Conservation (phyloP, 176 grass and related monocot species). For the Oryza glaberrima region DNA sequence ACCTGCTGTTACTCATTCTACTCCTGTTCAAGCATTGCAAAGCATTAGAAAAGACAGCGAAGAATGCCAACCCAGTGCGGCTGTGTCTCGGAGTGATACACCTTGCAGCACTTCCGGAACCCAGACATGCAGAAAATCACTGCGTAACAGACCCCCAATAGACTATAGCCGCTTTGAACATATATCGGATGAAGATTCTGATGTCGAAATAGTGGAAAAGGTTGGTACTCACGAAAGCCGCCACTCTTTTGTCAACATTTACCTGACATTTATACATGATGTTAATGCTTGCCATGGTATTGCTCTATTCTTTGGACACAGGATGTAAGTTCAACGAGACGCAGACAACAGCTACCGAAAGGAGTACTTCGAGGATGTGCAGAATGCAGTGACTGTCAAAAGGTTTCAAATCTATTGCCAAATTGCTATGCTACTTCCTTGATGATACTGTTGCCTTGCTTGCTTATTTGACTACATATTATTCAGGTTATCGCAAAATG, state of each 20-base stretch:
- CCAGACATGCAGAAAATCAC: conserved; percentile 56
- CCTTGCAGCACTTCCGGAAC: conserved; percentile 47
- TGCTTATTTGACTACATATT: conserved; percentile 19
- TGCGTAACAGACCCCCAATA: conserved; percentile 65
- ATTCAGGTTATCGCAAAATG: conserved; percentile 83
- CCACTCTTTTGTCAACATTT: conserved; percentile 33
- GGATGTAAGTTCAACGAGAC: conserved; percentile 45
- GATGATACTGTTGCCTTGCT: conserved; percentile 13
- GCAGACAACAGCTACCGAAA: conserved; percentile 65
- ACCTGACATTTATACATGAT: conserved; percentile 16
- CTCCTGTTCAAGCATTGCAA: conserved; percentile 33
- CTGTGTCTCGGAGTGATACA: conserved; percentile 13
- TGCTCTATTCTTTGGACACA: conserved; percentile 46
- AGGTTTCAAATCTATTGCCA: conserved; percentile 47
- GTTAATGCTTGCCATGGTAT: conserved; percentile 25
- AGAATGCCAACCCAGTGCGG: conserved; percentile 36
- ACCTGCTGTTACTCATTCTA: conserved; percentile 26
- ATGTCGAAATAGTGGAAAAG: conserved; percentile 54
- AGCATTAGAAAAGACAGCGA: conserved; percentile 11
- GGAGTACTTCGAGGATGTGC: conserved; percentile 88
- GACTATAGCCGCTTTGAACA: conserved; percentile 72
- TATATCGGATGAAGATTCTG: conserved; percentile 54
- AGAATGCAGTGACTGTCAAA: conserved; percentile 71
- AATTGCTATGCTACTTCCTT: conserved; percentile 16
- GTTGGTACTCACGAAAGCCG: conserved; percentile 35